These are phyloP conservation scores for Oryza glumipatula DNA, from an alignment of 176 grass and related monocot genomes.

Conservation along the genomic window DNA sequence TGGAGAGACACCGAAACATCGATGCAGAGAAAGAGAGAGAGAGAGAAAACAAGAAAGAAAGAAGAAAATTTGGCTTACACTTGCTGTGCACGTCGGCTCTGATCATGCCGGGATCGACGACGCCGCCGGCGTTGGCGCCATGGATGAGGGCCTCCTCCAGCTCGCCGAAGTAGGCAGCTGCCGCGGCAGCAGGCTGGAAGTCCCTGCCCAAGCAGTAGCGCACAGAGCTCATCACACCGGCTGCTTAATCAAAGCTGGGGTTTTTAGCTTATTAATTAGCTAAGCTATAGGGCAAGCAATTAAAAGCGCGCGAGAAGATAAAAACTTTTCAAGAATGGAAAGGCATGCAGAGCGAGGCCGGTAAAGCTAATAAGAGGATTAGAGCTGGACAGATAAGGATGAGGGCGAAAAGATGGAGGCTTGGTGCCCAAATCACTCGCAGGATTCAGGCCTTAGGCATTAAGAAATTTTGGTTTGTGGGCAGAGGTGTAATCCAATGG, in stretches of 20 bases:
- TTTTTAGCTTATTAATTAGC: constrained; percentile 7
- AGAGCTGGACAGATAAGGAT: constrained; percentile 78
- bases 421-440: constrained; percentile 56
- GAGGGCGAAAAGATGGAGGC: constrained; percentile 46
- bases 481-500: constrained; percentile 81
- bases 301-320: constrained; percentile 31
- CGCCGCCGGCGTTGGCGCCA: constrained; percentile 41
- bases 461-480: constrained; percentile 64
- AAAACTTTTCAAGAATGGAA: constrained; percentile 62
- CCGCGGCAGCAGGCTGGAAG: constrained; percentile 59
- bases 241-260: not conserved
- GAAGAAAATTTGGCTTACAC: constrained; percentile 31
- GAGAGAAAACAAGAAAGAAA: not conserved
- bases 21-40: constrained; percentile 16
- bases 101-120: constrained; percentile 46
- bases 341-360: constrained; percentile 25
- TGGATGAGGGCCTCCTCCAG: constrained; percentile 91
- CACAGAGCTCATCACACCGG: constrained; percentile 44
- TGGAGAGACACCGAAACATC: not conserved
- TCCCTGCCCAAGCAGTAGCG: constrained; percentile 67
- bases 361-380: constrained; percentile 36
- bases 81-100: constrained; percentile 53
- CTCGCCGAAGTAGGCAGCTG: constrained; percentile 71
- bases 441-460: constrained; percentile 45
- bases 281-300: constrained; percentile 36